Evolutionary conservation across 129 eudicot species (phyloP), one percentile per base, ranked within the genome.

Genomic region (Helianthus annuus): DNA sequence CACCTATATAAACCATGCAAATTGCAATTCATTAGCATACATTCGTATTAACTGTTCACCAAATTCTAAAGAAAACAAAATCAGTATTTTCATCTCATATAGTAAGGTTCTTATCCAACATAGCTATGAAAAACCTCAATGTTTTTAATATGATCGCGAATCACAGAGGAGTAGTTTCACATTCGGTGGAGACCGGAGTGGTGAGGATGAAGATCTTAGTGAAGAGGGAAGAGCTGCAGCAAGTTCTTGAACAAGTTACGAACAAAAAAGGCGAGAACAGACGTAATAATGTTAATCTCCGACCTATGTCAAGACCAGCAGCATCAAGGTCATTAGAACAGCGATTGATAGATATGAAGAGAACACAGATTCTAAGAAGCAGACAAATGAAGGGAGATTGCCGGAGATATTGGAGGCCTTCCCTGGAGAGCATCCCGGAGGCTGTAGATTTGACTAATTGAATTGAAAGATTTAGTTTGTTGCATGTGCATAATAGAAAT

Each of bases 341-440:
- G 8, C 44, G 70, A 19, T 56, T 79, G 63, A 79, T 66, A 29
- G 64, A 65, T n/a, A 48, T 73, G 63, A 73, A 73, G 60, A 73
- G 58, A 60, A 57, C 40, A 69, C 66, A 38, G 10, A 32, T 54
- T 42, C 38, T 7, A 15, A 66, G 57, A 69, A 27, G 45, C 9
- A 48, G 2, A 9, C 63, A 61, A 22, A 27, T 27, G 15, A 78
- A 51, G 32, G 34, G 73, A 34, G 45, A 64, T 70, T 52, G 71
- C 29, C 66, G 64, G 24, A 55, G 58, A n/a, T 42, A 42, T 27
- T 66, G 79, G 79, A 75, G 72, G 58, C 79, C 73, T 9, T 58
- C 73, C 12, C 81, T 77, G 22, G 76, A 40, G 7, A 77, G 81
- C 65, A 77, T 77, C 56, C 81, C 76, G n/a, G 76, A 77, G 55